Base-by-base conservation (phyloP, 2,329 filamentous ascomycete species). In the Colletotrichum magnum region DNA sequence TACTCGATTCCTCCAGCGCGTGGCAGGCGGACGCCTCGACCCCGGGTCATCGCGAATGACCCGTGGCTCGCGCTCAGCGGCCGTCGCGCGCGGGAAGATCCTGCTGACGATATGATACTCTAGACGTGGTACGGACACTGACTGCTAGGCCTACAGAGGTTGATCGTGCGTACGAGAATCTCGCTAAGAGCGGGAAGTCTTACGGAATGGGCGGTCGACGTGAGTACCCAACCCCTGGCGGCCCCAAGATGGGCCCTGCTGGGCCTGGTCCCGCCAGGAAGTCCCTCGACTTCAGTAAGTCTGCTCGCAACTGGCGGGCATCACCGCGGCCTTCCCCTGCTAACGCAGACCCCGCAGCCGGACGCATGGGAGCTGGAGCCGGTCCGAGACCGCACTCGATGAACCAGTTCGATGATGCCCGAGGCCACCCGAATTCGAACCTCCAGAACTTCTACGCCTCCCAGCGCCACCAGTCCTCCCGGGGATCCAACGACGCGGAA, bases 131-230 rank as follows among this genome's bases (percentile, higher is more conserved):
- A 50, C 69, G 71, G 65, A 72, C 69, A 66, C 71, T 72, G 61
- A 72, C 71, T 69, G 71, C 69, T 56, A 71, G 71, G 71, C 63
- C 72, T 73, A 58, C 78, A 97, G 96, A 99, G 89, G 94, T 99
- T 76, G 96, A 98, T 74, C 92, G 95, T 79, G 95, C 95, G 74
- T 91, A 95, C 77, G 96, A 98, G 78, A 98, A 98, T 81, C 89
- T 99, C 70, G 89, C 95, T 77, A 98, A 98, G 88, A 97, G 95
- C 80, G 95, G 95, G 77, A 98, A 98, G 86, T 91, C 95, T 84
- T 96, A 95, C 82, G 90, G 87, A 77, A 83, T 84, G 77, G 86
- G 86, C 77, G 88, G 85, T 77, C 94, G 96, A 82, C 93, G 95
- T 87, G 94, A 97, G 84, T 97, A 88, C 88, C 89, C 89, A 80